These are phyloP conservation scores for Cordyceps militaris DNA, from an alignment of 2,329 filamentous ascomycete genomes.

Conservation along the genomic window DNA sequence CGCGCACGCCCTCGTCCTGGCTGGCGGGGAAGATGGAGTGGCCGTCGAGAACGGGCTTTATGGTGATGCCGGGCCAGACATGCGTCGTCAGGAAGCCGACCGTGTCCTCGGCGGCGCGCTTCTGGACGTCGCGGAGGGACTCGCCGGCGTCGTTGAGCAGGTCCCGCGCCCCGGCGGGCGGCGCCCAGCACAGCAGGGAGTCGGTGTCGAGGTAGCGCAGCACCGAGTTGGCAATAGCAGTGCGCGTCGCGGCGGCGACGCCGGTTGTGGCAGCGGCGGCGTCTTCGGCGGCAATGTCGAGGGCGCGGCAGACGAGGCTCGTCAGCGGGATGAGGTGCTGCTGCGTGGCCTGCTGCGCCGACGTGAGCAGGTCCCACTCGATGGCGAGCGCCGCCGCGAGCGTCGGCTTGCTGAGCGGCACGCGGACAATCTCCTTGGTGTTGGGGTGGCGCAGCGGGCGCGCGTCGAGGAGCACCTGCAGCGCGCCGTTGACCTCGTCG, in stretches of 20 bases:
- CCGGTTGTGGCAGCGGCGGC: slow-evolving; percentile 14
- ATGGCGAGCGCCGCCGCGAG: slow-evolving; percentile 80
- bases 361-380: slow-evolving; percentile 85
- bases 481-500: slow-evolving; percentile 50
- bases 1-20: slow-evolving; percentile 68
- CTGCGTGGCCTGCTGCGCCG: slow-evolving; percentile 75
- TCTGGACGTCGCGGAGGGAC: slow-evolving; percentile 66
- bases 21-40: slow-evolving; percentile 67
- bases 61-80: slow-evolving; percentile 78
- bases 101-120: slow-evolving; percentile 60
- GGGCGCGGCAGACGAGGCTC: slow-evolving; percentile 71
- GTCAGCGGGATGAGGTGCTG: slow-evolving; percentile 88
- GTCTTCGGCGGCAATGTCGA: slow-evolving; percentile 73
- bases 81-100: slow-evolving; percentile 62
- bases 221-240: slow-evolving; percentile 58
- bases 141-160: slow-evolving; percentile 41
- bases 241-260: slow-evolving; percentile 48
- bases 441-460: slow-evolving; percentile 72
- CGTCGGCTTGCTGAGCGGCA: slow-evolving; percentile 70
- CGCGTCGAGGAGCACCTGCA: slow-evolving; percentile 66
- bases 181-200: slow-evolving; percentile 83
- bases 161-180: slow-evolving; percentile 43
- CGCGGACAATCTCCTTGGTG: slow-evolving; percentile 61
- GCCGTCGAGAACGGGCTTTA: slow-evolving; percentile 72
- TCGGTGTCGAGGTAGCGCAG: slow-evolving; percentile 90